Conservation (phyloP, 2,329 filamentous ascomycete species). For the Aspergillus pseudoglaucus region DNA sequence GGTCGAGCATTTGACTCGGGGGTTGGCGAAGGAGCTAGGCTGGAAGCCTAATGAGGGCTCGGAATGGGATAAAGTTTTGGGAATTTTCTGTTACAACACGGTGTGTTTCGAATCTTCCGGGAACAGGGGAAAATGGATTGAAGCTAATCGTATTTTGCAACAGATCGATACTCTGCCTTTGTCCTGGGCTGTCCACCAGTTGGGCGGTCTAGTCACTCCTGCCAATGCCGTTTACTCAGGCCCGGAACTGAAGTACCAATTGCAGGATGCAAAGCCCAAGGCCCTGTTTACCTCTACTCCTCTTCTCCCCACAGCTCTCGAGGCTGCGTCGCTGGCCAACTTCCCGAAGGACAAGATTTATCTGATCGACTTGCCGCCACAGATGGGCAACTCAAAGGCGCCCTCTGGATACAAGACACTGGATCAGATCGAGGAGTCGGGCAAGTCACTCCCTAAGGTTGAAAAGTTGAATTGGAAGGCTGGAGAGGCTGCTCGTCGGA, state of each 20-base stretch:
- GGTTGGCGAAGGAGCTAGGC: conserved; percentile 62
- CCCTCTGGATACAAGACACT: conserved; percentile 54
- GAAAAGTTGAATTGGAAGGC: conserved; percentile 36
- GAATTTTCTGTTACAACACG: conserved; percentile 72
- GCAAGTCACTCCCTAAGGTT: conserved; percentile 38
- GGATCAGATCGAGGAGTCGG: conserved; percentile 59
- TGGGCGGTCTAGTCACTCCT: conserved; percentile 67
- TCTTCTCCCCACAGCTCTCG: conserved; percentile 57
- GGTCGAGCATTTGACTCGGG: conserved; percentile 61
- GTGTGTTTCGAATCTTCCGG: conserved; percentile 42
- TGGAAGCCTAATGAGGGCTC: conserved; percentile 64
- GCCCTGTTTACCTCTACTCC: conserved; percentile 66
- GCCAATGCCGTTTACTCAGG: conserved; percentile 70
- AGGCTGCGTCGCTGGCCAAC: conserved; percentile 57
- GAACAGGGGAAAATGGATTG: not conserved
- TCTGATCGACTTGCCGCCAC: conserved; percentile 60
- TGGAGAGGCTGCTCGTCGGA: conserved; percentile 49
- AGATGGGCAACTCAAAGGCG: conserved; percentile 41
- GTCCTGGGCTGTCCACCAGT: conserved; percentile 65
- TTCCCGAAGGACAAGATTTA: conserved; percentile 62
- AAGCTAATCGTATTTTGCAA: not conserved
- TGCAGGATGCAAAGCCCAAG: conserved; percentile 62
- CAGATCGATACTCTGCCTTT: conserved; percentile 70
- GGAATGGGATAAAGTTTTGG: conserved; percentile 76
- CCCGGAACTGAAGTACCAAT: conserved; percentile 64